Base-by-base conservation (phyloP, 441 rosid species). In the Capsella rubella region DNA sequence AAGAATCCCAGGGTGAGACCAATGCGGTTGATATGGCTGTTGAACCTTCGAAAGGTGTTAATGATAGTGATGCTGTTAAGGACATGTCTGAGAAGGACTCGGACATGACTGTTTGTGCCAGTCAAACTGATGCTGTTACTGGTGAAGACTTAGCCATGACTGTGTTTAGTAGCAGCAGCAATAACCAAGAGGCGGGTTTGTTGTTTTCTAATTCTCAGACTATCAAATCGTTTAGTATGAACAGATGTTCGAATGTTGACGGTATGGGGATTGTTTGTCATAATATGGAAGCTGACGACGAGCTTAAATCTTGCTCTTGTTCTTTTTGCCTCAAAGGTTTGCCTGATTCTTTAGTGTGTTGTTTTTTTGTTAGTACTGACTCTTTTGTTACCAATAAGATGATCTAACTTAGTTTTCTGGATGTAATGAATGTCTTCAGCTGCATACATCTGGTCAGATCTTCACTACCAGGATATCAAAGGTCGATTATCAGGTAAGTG, bases 381-480 rank as follows among this genome's bases (percentile, higher is more conserved):
- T 21, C 11, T 73, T 34, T 6, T n/a, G 1, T 27, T 32, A 5
- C 14, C 25, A 11, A 3, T 60, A 8, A n/a, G n/a, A 61, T 52
- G 12, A 13, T 68, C 55, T 12, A 55, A 43, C 58, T 27, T 63
- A n/a, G 56, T 52, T 45, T 15, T 66, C 13, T 34, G 16, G 66
- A 12, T 67, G 69, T 73, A 11, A 49, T 40, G 62, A 57, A 71
- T 66, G 61, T 74, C 35, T 78, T 77, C 89, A 95, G 99, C 96
- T 85, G 90, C 96, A 47, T 86, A 85, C 76, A 92, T 95, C 61
- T 95, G 92, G 98, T 85, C 98, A 15, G 99, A 95, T 83, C 96
- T 95, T 60, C 93, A 92, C 79, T 92, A 87, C 73, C 96, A 92
- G 84, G 98, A 95, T 78, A 83, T 89, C 72, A 92, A 88, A 76